Base-by-base conservation (phyloP, 176 grass and related monocot species). In the Oryza punctata region DNA sequence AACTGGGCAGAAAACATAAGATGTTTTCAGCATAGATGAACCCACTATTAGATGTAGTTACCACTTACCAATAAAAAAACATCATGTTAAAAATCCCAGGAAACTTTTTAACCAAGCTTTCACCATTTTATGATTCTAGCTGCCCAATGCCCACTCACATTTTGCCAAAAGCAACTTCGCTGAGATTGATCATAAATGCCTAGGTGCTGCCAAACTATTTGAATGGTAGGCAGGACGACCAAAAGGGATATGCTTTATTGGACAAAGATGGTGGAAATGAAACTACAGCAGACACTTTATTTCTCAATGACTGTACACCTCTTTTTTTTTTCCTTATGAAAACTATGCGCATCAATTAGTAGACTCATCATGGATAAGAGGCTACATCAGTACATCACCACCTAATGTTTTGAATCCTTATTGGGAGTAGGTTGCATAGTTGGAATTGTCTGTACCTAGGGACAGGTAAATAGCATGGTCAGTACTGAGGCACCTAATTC, bases 381-480 rank as follows among this genome's bases (percentile, higher is more conserved):
- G 37, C 41, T 21, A 69, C 45, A 21, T 57, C 72, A 33, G 4
- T 19, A 57, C 28, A 75, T 29, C 9, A 21, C 50, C 50, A 16
- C 50, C 50, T 57, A 21, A 57, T 57, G 52, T 75, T 75, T 75
- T 32, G 18, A 75, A 75, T 54, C 72, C 52, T 61, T 12, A 35
- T 14, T 24, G 6, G 52, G 9, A 57, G 49, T 33, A 10, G 10
- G 10, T 59, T 16, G 10, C 40, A 72, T 72, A 46, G 21, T 72
- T 75, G 73, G 26, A 75, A 75, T 13, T 75, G 32, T 63, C 6
- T 60, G 32, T 10, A 41, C 23, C 33, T 9, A 41, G 21, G 16
- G 33, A 63, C 15, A 61, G 16, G 23, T 0, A 78, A 23, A 44
- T 29, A 78, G n/a, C 25, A 66, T 28, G 60, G 7, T 10, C n/a